Conservation (phyloP, 371 early-diverging fungal species). For the Mitosporidium daphniae region DNA sequence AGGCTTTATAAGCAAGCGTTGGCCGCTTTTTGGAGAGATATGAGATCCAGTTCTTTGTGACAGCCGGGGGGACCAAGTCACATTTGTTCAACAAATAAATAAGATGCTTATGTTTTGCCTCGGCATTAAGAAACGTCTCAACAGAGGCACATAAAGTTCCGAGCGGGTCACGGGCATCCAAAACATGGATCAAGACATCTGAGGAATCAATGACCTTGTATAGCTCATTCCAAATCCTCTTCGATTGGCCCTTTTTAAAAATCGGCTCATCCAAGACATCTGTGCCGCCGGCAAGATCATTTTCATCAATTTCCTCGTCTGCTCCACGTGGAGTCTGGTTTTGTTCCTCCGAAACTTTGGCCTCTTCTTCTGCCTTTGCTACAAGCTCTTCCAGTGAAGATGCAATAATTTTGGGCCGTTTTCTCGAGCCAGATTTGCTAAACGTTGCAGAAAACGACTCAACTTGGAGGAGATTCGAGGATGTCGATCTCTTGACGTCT, state of each 20-base stretch:
- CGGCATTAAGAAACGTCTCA: constrained; percentile 54
- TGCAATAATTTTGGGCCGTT: constrained; percentile 37
- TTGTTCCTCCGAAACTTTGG: no score
- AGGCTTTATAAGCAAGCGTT: constrained; percentile 88
- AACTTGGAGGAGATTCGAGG: constrained; percentile 57
- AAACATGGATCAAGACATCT: constrained; percentile 81
- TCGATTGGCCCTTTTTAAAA: constrained; percentile 70
- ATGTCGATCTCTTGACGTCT: constrained; percentile 22
- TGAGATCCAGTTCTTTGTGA: constrained; percentile 80
- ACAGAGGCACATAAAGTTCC: constrained; percentile 77
- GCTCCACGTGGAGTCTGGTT: no score
- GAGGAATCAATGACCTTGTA: constrained; percentile 97
- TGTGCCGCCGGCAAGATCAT: constrained; percentile 19
- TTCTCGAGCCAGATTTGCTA: constrained; percentile 65
- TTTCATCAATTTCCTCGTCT: constrained; percentile 11
- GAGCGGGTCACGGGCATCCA: constrained; percentile 90
- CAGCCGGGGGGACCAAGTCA: constrained; percentile 94
- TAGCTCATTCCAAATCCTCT: constrained; percentile 93
- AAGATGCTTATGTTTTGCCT: constrained; percentile 80
- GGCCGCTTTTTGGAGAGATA: constrained; percentile 56
- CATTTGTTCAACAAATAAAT: constrained; percentile 97
- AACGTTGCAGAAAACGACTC: constrained; percentile 57
- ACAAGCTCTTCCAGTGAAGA: constrained; percentile 45
- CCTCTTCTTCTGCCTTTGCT: constrained; percentile 15
- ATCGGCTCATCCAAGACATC: constrained; percentile 23